Evolutionary conservation across 2,329 filamentous ascomycete species (phyloP), one percentile per base, ranked within the genome.

Genomic region (Malbranchea zuffiana): DNA sequence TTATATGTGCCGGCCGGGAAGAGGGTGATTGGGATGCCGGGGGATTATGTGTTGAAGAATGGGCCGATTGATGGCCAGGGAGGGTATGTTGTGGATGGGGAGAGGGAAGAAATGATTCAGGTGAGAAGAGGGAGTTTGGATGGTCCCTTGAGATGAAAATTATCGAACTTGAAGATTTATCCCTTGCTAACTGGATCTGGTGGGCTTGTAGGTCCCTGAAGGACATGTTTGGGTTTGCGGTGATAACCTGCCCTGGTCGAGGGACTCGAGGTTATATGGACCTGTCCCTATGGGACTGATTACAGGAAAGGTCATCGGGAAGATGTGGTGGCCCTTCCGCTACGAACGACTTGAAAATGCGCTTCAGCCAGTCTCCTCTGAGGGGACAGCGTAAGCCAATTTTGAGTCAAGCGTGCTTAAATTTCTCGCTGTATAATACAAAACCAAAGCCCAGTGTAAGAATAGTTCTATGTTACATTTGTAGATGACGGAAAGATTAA

Each of bases 211-310:
- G 82, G 76, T 98, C 11, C 90, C 90, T 0, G 69, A 82, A 53
- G 90, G 90, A 1, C 90, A 98, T 66, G 92, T 86, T 51, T 96
- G 85, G 75, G 66, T 95, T 5, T 74, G 78, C 2, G 90, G 90
- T 2, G 90, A 98, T 59, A 96, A 96, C 58, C 54, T 94, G 43
- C 69, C 75, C 3, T 80, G 74, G 51, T 95, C 86, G 16, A 68
- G 84, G 46, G 90, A 98, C 64, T 95, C 86, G 28, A 76, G 90
- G 44, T 68, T 78, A 26, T 94, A 81, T 62, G 90, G 90, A 0
- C 85, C 90, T 0, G 57, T 98, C 18, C 90, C 90, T 1, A 64
- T 98, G 53, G 88, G 75, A 1, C 64, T 98, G 45, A 74, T 98
- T 29, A 78, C 72, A 50, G 86, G 86, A 31, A 96, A 93, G 56